These are phyloP conservation scores for Quambalaria eucalypti DNA, from an alignment of 1,284 basidiomycete species.

Conservation along the genomic window DNA sequence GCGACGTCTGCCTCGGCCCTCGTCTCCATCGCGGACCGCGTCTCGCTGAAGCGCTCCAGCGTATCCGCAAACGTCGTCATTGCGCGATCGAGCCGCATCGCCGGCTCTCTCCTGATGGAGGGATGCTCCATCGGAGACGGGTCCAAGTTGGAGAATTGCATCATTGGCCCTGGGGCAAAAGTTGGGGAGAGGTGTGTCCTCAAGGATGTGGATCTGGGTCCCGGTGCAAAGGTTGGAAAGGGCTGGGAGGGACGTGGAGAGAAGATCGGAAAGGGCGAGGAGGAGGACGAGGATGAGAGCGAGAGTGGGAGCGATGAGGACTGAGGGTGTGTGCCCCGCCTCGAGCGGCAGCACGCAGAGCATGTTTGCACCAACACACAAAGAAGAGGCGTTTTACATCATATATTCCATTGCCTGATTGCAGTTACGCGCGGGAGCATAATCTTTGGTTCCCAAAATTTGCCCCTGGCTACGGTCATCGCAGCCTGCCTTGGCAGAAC, in stretches of 20 bases:
- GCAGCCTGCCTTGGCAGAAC: too few relatives aligned
- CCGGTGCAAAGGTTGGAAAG: slow-evolving; percentile 64
- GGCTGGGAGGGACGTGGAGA: slow-evolving; percentile 36
- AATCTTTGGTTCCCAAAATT: too few relatives aligned
- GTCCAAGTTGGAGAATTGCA: slow-evolving; percentile 78
- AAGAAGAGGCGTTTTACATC: too few relatives aligned
- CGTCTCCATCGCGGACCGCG: slow-evolving; percentile 6
- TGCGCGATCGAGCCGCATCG: slow-evolving; percentile 63
- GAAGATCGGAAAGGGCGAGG: slow-evolving; percentile 21
- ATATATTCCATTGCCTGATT: too few relatives aligned
- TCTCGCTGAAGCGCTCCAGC: slow-evolving; percentile 65
- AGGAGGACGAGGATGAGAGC: slow-evolving; percentile 7
- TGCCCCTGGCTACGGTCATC: too few relatives aligned
- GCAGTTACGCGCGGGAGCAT: too few relatives aligned
- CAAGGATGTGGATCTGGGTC: slow-evolving; percentile 74
- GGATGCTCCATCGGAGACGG: slow-evolving; percentile 49
- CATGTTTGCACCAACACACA: too few relatives aligned
- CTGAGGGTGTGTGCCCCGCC: not conserved
- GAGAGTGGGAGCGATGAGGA: slow-evolving; percentile 6
- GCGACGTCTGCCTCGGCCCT: slow-evolving; percentile 81
- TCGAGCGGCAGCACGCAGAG: too few relatives aligned
- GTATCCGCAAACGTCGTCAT: slow-evolving; percentile 81
- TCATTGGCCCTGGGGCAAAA: slow-evolving; percentile 71
- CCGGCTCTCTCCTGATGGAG: not conserved
- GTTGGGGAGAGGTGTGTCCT: slow-evolving; percentile 72